Conservation (phyloP, 2,329 filamentous ascomycete genomes). For the Taxawa tesnikishii region DNA sequence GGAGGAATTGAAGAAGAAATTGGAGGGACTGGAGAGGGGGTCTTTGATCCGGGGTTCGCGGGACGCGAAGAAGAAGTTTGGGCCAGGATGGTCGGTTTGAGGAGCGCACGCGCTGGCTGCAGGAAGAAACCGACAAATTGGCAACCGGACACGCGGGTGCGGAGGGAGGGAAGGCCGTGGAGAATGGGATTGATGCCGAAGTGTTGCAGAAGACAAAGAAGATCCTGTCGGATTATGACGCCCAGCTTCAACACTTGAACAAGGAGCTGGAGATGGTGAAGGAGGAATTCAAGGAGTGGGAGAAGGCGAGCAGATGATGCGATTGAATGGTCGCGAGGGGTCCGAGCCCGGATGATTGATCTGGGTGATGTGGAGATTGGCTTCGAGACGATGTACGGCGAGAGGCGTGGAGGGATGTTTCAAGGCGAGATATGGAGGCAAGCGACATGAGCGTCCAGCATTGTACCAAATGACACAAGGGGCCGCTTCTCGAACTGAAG, state of each 20-base stretch:
- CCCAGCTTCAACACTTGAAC: slow-evolving; percentile 62
- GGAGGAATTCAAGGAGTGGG: slow-evolving; percentile 47
- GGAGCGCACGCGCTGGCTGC: slow-evolving; percentile 62
- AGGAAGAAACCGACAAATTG: slow-evolving; percentile 60
- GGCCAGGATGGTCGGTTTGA: slow-evolving; percentile 65
- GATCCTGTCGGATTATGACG: slow-evolving; percentile 73
- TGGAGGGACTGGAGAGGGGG: slow-evolving; percentile 56
- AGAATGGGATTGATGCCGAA: slow-evolving; percentile 51
- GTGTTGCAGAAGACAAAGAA: slow-evolving; percentile 62
- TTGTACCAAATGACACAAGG: no score
- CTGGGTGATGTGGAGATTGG: no score
- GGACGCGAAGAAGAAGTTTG: slow-evolving; percentile 75
- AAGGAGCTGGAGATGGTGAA: slow-evolving; percentile 49
- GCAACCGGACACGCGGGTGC: no score
- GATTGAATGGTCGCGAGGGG: no score
- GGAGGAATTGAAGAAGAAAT: slow-evolving; percentile 62
- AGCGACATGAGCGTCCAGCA: no score
- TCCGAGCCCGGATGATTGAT: no score
- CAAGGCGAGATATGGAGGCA: no score
- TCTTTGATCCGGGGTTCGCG: slow-evolving; percentile 62
- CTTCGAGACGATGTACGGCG: no score
- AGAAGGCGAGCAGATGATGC: slow-evolving; percentile 18
- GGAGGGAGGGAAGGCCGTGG: no score
- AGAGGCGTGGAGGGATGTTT: no score
- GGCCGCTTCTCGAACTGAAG: no score